A percentile compares a stretch with the other conserved stretches of the same genome.
Evolutionary conservation across 495 filamentous ascomycete genomes (phyloP).

Genomic region (Podospora pseudocomata): DNA sequence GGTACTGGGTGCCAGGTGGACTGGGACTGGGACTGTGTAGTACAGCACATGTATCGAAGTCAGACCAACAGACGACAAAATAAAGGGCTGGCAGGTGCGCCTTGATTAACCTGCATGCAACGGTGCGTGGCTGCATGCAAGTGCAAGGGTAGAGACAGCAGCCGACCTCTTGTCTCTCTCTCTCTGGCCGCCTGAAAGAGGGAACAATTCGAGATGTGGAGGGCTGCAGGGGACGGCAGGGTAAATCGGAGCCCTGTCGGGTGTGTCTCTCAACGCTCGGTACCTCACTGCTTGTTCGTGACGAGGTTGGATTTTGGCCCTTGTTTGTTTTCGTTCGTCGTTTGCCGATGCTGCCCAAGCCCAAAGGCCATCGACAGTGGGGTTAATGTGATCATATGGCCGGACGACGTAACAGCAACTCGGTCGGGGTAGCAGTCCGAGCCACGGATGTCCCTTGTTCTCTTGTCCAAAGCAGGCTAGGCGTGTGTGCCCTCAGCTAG

Average conservation of each 20-base stretch:
- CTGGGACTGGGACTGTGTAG: too few species aligned
- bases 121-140: background rate
- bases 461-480: background rate
- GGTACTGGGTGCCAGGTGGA: background rate
- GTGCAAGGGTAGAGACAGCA: background rate
- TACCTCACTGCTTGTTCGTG: background rate
- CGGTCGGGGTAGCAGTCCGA: slow-evolving; percentile 2
- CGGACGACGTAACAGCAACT: background rate
- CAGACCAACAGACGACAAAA: background rate
- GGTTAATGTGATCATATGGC: background rate
- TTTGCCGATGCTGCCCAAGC: background rate
- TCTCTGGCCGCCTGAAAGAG: background rate
- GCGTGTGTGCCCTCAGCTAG: background rate
- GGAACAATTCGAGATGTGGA: background rate
- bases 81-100: background rate
- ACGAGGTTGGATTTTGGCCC: background rate
- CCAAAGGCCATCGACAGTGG: background rate
- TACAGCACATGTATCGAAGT: background rate
- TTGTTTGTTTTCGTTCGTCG: background rate
- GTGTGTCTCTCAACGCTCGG: background rate
- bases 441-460: background rate
- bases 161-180: background rate
- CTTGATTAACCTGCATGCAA: slow-evolving; percentile 6
- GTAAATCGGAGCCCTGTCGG: background rate
- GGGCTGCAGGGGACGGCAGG: background rate